A percentile compares a stretch with the other conserved stretches of the same genome.
Conservation (phyloP, 2,329 filamentous ascomycete genomes). For the Emergomyces orientalis region DNA sequence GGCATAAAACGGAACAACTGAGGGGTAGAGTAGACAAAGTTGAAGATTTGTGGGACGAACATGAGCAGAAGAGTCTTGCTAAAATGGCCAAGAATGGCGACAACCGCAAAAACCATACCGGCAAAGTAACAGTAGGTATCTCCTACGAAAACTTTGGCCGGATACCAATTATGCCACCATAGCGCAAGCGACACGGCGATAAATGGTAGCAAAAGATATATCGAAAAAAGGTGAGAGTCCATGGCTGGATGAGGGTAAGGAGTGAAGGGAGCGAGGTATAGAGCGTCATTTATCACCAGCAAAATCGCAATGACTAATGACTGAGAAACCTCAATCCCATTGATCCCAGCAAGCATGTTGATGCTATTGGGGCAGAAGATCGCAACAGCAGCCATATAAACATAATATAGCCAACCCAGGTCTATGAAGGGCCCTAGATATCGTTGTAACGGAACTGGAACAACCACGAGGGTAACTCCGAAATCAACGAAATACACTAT, state of each 20-base stretch:
- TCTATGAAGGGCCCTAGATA: conserved; percentile 81
- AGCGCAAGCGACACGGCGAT: conserved; percentile 83
- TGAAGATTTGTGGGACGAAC: conserved; percentile 89
- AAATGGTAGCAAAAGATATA: conserved; percentile 91
- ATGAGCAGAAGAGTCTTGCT: conserved; percentile 90
- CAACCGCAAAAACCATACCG: conserved; percentile 96
- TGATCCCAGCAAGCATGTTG: conserved; percentile 99
- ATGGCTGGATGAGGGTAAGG: conserved; percentile 86
- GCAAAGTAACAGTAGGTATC: conserved; percentile 99
- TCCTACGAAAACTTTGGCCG: conserved; percentile 87
- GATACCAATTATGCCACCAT: conserved; percentile 89
- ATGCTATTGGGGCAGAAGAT: conserved; percentile 99
- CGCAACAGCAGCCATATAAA: conserved; percentile 91
- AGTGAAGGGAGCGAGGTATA: conserved; percentile 68
- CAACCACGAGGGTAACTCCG: conserved; percentile 88
- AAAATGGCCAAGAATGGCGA: conserved; percentile 94
- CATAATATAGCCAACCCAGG: conserved; percentile 75
- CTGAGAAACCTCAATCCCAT: conserved; percentile 93
- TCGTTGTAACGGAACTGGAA: conserved; percentile 73
- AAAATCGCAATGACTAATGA: conserved; percentile 81
- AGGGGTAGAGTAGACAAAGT: conserved; percentile 87
- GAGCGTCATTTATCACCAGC: conserved; percentile 72
- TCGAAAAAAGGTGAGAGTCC: conserved; percentile 89
- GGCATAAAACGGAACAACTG: conserved; percentile 86
- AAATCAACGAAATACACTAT: conserved; percentile 99